Conservation (phyloP, 352 stramenopile genomes). For the Phytophthora pini region DNA sequence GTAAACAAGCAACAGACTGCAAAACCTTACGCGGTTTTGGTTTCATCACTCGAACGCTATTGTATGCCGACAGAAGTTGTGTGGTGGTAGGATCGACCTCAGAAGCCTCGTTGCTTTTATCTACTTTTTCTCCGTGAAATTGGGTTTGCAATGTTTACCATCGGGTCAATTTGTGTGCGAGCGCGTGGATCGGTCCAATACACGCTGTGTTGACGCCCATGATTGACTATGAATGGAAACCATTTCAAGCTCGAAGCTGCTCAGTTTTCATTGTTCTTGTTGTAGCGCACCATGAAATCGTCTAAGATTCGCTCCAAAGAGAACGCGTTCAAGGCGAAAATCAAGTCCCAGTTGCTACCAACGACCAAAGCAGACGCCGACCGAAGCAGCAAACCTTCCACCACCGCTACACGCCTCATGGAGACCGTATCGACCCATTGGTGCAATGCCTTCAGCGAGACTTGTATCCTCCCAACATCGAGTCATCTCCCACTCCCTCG, state of each 20-base stretch:
- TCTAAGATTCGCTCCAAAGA: background rate
- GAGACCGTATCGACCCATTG: constrained; percentile 3
- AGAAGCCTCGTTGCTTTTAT: too few species aligned
- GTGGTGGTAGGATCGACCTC: too few species aligned
- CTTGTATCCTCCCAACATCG: constrained; percentile 4
- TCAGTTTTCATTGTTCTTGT: constrained; percentile 9
- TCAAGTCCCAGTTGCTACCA: background rate
- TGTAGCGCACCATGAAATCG: constrained; percentile 4
- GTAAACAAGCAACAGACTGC: too few species aligned
- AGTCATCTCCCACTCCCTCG: background rate
- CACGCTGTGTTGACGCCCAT: constrained; percentile 15
- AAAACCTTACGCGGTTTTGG: too few species aligned
- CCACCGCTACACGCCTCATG: background rate
- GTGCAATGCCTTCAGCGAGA: constrained; percentile 12
- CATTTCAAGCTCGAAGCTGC: background rate
- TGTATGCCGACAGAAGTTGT: too few species aligned
- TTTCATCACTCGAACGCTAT: too few species aligned
- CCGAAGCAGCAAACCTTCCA: background rate
- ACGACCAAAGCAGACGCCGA: background rate
- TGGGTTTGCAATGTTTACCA: constrained; percentile 4
- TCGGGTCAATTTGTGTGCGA: background rate
- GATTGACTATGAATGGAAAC: constrained; percentile 14
- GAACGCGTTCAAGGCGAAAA: constrained; percentile 2
- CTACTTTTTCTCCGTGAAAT: background rate
- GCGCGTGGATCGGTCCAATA: constrained; percentile 23